Conservation (phyloP, 352 stramenopile species). For the Phytophthora syringae region DNA sequence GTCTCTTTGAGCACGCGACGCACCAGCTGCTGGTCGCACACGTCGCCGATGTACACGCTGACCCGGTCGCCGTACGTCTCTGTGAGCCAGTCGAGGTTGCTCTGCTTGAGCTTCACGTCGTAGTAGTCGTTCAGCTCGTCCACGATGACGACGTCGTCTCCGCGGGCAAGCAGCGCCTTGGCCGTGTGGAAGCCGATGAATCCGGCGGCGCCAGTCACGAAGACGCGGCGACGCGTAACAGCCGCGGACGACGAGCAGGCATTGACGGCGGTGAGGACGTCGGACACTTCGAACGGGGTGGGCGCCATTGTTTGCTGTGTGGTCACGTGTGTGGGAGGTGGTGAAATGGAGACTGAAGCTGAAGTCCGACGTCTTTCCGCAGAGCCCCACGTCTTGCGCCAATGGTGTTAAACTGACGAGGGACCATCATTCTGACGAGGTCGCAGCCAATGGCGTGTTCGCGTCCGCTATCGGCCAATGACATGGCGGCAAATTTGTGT, state of each 20-base stretch:
- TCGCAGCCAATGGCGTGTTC: conserved; percentile 8
- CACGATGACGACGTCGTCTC: conserved; percentile 95
- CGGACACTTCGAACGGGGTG: conserved; percentile 28
- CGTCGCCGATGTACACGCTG: conserved; percentile 90
- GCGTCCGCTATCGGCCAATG: conserved; percentile 9
- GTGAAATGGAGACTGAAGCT: too few relatives aligned
- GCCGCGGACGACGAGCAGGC: neutral
- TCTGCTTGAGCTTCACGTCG: conserved; percentile 96
- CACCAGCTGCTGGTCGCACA: conserved; percentile 95
- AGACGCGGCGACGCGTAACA: conserved; percentile 32
- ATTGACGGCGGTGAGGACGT: conserved; percentile 12
- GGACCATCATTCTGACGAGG: conserved; percentile 15
- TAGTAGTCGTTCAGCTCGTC: conserved; percentile 99
- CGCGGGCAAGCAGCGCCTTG: conserved; percentile 83
- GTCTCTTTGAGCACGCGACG: conserved; percentile 89
- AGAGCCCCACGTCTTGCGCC: conserved; percentile 8
- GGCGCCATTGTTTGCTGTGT: conserved; percentile 40
- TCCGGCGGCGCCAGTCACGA: conserved; percentile 95
- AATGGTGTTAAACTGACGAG: conserved; percentile 10
- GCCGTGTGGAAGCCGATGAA: conserved; percentile 98
- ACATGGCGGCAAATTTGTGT: neutral
- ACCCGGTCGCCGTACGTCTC: conserved; percentile 66
- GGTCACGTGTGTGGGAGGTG: too few relatives aligned
- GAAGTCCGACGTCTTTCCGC: conserved; percentile 2
- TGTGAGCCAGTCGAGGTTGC: conserved; percentile 91